Percentiles rank a stretch among this genome's conserved stretches.
Conservation (phyloP, 495 filamentous ascomycete genomes). For the Mycothermus thermophilus region DNA sequence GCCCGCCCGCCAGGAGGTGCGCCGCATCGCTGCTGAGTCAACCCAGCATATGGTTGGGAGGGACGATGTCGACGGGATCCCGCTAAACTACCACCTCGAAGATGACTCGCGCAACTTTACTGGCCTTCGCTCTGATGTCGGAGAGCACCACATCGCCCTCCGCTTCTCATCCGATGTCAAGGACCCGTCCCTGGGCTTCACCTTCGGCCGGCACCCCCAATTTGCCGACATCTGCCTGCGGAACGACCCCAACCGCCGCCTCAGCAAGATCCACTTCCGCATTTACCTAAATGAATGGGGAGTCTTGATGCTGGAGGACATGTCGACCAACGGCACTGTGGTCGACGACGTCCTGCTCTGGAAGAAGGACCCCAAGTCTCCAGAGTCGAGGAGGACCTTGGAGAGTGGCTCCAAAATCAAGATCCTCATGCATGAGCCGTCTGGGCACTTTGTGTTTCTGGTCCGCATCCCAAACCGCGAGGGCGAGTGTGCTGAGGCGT, state of each 20-base stretch:
- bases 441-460: slow-evolving; percentile 54
- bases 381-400: slow-evolving; percentile 44
- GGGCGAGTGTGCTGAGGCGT: slow-evolving; percentile 39
- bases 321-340: slow-evolving; percentile 82
- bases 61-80: slow-evolving; percentile 32
- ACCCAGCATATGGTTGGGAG: slow-evolving; percentile 23
- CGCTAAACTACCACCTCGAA: slow-evolving; percentile 31
- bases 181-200: slow-evolving; percentile 53
- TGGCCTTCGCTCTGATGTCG: slow-evolving; percentile 29
- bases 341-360: slow-evolving; percentile 56
- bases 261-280: slow-evolving; percentile 86
- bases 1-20: slow-evolving; percentile 54
- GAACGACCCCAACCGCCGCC: slow-evolving; percentile 41
- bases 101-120: slow-evolving; percentile 31
- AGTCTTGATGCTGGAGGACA: slow-evolving; percentile 79
- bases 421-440: slow-evolving; percentile 41
- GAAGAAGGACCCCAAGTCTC: slow-evolving; percentile 25
- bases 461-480: slow-evolving; percentile 70
- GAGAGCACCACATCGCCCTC: slow-evolving; percentile 60
- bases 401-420: slow-evolving; percentile 57
- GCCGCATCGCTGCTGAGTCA: slow-evolving; percentile 32
- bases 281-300: slow-evolving; percentile 71
- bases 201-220: slow-evolving; percentile 63
- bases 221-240: slow-evolving; percentile 61
- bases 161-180: slow-evolving; percentile 59